Percentiles rank a stretch among this genome's conserved stretches.
Evolutionary conservation across 805 yeast genomes (phyloP).

Genomic region (Cyberlindnera galapagoensis): DNA sequence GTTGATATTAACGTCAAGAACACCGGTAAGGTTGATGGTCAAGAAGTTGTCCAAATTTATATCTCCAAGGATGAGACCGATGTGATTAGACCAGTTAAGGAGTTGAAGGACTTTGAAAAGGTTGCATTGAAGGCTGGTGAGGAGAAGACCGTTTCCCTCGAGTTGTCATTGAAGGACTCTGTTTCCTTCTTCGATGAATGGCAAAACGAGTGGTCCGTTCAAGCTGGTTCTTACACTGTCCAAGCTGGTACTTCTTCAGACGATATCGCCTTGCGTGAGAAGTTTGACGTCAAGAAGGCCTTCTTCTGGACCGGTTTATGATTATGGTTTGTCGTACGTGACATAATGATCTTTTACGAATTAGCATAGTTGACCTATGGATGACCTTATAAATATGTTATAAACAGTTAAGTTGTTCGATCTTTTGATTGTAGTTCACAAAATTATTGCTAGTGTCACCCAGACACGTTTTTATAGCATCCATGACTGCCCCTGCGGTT

Average conservation of each 20-base stretch:
- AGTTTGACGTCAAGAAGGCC: conserved; percentile 18
- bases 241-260: conserved; percentile 38
- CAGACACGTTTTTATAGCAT: no score
- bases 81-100: conserved; percentile 48
- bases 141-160: conserved; percentile 29
- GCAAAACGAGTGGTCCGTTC: conserved; percentile 43
- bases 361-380: no score
- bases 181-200: conserved; percentile 49
- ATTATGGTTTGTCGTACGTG: background rate
- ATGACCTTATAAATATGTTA: no score
- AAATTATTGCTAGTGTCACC: no score
- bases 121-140: conserved; percentile 40
- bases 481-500: no score
- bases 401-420: no score
- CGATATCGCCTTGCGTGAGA: conserved; percentile 22
- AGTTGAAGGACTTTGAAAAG: conserved; percentile 53
- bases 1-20: conserved; percentile 39
- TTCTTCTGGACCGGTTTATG: conserved; percentile 22
- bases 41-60: conserved; percentile 53
- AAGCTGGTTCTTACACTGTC: conserved; percentile 44
- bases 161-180: conserved; percentile 39
- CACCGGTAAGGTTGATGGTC: conserved; percentile 42
- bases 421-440: no score
- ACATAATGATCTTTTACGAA: no score
- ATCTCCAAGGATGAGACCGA: conserved; percentile 30